Evolutionary conservation across 345 rosid genomes (phyloP).

Genomic region (Citrus reticulata): DNA sequence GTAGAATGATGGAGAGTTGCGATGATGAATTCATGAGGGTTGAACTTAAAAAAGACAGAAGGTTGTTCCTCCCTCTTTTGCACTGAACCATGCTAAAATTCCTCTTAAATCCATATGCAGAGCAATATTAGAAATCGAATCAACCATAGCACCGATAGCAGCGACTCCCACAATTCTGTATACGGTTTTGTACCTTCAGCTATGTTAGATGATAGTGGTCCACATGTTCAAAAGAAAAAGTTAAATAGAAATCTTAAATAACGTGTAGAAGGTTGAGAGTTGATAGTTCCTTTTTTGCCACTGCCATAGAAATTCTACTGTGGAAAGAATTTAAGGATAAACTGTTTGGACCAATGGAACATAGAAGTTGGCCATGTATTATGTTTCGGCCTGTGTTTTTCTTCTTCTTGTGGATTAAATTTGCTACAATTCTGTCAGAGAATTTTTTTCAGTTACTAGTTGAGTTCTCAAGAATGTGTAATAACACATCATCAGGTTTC

Average conservation of each 20-base stretch:
- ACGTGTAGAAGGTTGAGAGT: neutral
- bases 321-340: neutral
- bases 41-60: conserved; percentile 45
- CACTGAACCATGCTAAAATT: neutral
- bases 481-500: too few species aligned
- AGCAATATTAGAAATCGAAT: conserved; percentile 52
- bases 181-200: conserved; percentile 75
- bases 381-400: neutral
- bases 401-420: neutral
- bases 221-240: neutral
- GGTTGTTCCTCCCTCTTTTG: conserved; percentile 28
- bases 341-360: neutral
- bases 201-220: conserved; percentile 77
- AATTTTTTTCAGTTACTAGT: neutral
- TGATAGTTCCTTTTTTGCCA: neutral
- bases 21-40: conserved; percentile 68
- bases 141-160: conserved; percentile 44
- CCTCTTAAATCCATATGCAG: conserved; percentile 26
- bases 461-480: too few species aligned
- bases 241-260: neutral
- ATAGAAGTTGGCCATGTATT: neutral
- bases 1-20: conserved; percentile 73
- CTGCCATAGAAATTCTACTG: neutral
- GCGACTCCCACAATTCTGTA: conserved; percentile 67
- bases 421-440: neutral